Percentiles rank a stretch among this genome's conserved stretches.
Evolutionary conservation across 306 rosid species (phyloP).

Genomic region (Vigna unguiculata): DNA sequence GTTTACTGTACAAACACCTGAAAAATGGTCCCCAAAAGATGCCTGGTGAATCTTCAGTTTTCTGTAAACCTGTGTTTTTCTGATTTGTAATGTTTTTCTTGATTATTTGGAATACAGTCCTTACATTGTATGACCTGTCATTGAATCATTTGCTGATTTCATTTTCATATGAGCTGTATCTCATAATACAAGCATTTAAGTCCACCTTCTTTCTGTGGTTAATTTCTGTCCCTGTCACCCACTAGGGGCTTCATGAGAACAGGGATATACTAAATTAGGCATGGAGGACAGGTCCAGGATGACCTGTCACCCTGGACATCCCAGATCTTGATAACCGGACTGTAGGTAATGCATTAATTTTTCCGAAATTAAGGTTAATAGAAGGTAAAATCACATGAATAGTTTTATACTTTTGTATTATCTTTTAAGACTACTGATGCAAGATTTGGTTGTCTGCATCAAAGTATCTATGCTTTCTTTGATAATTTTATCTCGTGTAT

Average conservation of each 20-base stretch:
- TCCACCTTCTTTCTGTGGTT: conserved; percentile 30
- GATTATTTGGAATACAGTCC: conserved; percentile 16
- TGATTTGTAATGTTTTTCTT: background rate
- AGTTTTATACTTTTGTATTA: background rate
- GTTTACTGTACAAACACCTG: background rate
- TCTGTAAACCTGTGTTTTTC: background rate
- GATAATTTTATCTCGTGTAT: background rate
- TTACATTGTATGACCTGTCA: conserved; percentile 20
- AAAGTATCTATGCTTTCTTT: background rate
- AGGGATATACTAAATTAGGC: no score
- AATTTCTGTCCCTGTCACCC: conserved; percentile 32
- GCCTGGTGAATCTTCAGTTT: background rate
- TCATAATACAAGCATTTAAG: background rate
- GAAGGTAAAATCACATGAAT: background rate
- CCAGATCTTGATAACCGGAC: no score
- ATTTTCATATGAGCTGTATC: conserved; percentile 42
- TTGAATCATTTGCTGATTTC: conserved; percentile 41
- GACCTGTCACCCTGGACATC: no score
- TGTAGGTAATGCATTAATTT: no score
- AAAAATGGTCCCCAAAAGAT: conserved; percentile 27
- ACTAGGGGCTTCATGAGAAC: conserved; percentile 13
- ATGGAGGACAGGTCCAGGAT: no score
- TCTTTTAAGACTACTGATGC: background rate
- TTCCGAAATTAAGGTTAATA: background rate
- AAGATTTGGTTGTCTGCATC: conserved; percentile 13